Percentiles rank a stretch among this genome's conserved stretches.
Evolutionary conservation across 2,329 filamentous ascomycete species (phyloP).

Genomic region (Alternaria arbusti): DNA sequence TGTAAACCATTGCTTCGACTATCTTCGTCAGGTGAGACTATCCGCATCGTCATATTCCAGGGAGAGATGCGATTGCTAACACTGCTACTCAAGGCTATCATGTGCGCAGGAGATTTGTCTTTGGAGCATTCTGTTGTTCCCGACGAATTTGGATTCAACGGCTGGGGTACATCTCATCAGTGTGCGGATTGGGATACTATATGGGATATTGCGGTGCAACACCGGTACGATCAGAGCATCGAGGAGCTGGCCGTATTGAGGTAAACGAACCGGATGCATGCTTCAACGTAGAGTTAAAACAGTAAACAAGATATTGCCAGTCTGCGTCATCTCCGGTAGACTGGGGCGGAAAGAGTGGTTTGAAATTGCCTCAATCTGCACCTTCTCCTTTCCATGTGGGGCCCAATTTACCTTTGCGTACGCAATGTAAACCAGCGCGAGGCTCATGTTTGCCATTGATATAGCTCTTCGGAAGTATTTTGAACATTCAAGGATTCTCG

Average conservation of each 20-base stretch:
- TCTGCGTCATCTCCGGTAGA: background rate
- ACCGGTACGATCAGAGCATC: background rate
- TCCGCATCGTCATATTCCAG: background rate
- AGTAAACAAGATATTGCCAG: background rate
- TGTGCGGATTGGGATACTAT: slow-evolving; percentile 6
- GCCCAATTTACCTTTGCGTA: background rate
- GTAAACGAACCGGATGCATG: background rate
- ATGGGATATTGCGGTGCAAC: slow-evolving; percentile 3
- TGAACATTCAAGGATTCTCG: background rate
- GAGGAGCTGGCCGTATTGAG: background rate
- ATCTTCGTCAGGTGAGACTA: slow-evolving; percentile 4
- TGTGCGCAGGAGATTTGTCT: slow-evolving; percentile 8
- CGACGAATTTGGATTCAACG: slow-evolving; percentile 5
- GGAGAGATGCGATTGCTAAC: background rate
- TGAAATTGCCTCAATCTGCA: background rate
- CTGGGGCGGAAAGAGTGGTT: background rate
- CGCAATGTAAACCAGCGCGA: background rate
- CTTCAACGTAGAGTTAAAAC: background rate
- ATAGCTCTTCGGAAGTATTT: background rate
- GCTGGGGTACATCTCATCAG: slow-evolving; percentile 6
- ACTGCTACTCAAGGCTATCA: background rate
- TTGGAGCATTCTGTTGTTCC: slow-evolving; percentile 6
- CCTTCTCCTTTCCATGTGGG: background rate
- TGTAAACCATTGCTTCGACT: slow-evolving; percentile 11
- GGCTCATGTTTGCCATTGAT: background rate